These are phyloP conservation scores for Phytophthora sp. DNA, from an alignment of 352 stramenopile genomes.

Conservation along the genomic window DNA sequence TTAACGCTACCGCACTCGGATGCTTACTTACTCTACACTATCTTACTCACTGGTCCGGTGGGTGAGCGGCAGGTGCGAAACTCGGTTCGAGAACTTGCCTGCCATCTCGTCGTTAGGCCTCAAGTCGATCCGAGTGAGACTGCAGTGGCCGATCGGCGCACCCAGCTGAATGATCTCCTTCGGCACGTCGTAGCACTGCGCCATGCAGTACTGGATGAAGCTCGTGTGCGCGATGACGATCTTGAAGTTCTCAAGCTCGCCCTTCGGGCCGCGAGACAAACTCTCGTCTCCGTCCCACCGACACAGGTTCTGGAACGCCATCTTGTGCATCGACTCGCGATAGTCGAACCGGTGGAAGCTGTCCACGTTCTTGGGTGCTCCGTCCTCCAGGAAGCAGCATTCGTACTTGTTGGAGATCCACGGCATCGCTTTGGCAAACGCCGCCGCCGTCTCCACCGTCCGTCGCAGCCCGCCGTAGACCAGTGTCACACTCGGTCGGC, in stretches of 20 bases:
- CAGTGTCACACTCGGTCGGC: constrained; percentile 46
- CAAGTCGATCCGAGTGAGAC: constrained; percentile 74
- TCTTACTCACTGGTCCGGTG: constrained; percentile 78
- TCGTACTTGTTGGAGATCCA: constrained; percentile 68
- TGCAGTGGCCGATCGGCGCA: constrained; percentile 76
- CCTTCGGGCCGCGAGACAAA: constrained; percentile 20
- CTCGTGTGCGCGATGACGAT: constrained; percentile 80
- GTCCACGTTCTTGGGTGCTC: constrained; percentile 62
- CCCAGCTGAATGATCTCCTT: constrained; percentile 84
- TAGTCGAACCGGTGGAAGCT: constrained; percentile 68
- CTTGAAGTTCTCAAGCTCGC: constrained; percentile 62
- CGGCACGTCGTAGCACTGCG: constrained; percentile 62
- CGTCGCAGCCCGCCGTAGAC: constrained; percentile 73
- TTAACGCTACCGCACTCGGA: constrained; percentile 22
- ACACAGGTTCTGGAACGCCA: constrained; percentile 77
- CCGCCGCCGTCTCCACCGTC: constrained; percentile 69
- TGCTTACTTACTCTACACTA: constrained; percentile 10
- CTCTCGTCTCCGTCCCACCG: constrained; percentile 50
- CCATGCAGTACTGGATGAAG: constrained; percentile 81
- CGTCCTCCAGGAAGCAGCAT: constrained; percentile 79
- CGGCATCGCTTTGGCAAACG: constrained; percentile 65
- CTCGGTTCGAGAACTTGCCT: constrained; percentile 64
- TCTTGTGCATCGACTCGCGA: constrained; percentile 78
- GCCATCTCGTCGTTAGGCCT: constrained; percentile 52
- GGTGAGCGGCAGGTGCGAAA: constrained; percentile 72